Conservation (phyloP, 2,329 filamentous ascomycete genomes). For the Raffaelea albimanens region DNA sequence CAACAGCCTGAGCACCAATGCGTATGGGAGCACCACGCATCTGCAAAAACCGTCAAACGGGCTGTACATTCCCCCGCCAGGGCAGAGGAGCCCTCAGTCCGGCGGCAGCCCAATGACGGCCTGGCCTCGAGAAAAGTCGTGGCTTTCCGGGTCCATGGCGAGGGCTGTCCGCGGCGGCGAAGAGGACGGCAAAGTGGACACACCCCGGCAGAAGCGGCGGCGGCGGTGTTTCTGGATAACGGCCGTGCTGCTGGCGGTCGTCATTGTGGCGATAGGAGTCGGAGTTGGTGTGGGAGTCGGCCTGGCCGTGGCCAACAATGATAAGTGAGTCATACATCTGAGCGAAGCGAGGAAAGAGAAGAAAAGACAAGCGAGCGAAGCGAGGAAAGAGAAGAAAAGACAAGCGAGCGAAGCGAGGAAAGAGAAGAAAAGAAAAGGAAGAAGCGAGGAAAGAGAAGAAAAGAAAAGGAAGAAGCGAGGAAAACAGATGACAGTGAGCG, state of each 20-base stretch:
- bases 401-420: too few relatives aligned
- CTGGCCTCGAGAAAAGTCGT: too few relatives aligned
- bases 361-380: not conserved
- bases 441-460: not conserved
- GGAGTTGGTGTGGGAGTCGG: conserved; percentile 32
- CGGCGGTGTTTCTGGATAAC: conserved; percentile 25
- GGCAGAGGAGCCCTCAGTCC: too few relatives aligned
- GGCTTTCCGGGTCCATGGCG: too few relatives aligned
- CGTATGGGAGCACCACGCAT: too few relatives aligned
- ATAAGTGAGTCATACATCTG: too few relatives aligned
- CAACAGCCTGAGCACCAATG: conserved; percentile 1
- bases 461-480: too few relatives aligned
- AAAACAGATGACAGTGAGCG: too few relatives aligned
- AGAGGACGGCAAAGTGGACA: conserved; percentile 1
- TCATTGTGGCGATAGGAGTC: conserved; percentile 22
- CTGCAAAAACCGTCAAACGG: too few relatives aligned
- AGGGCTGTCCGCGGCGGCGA: too few relatives aligned
- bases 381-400: not conserved
- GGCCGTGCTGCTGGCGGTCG: conserved; percentile 17
- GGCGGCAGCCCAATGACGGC: too few relatives aligned
- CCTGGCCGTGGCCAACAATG: conserved; percentile 14
- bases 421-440: not conserved
- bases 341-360: not conserved
- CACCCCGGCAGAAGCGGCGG: conserved; percentile 2
- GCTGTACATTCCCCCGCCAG: too few relatives aligned